Conservation (phyloP, 306 rosid species). For the Senna tora region DNA sequence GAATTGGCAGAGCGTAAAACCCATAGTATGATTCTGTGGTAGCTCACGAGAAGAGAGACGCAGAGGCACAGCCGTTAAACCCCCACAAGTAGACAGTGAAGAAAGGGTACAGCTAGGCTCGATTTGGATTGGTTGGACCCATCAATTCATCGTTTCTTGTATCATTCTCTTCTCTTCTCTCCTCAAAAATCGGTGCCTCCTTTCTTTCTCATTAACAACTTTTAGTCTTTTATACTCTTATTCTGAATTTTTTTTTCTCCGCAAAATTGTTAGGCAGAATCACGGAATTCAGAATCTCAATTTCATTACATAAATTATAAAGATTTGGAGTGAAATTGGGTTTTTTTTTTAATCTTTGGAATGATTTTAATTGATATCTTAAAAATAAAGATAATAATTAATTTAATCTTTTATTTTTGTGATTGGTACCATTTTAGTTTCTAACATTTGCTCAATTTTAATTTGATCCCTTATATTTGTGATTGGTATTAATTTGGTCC, state of each 20-base stretch:
- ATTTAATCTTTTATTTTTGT: too few species aligned
- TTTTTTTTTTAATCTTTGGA: too few species aligned
- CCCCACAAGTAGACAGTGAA: background rate
- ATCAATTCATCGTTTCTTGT: background rate
- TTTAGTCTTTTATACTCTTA: too few species aligned
- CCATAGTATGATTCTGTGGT: background rate
- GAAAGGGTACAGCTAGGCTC: background rate
- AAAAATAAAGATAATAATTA: too few species aligned
- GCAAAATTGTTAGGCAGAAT: background rate
- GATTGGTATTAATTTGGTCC: too few species aligned
- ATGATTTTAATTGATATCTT: too few species aligned
- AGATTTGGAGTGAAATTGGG: too few species aligned
- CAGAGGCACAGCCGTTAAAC: background rate
- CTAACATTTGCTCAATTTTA: too few species aligned
- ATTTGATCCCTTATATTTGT: too few species aligned
- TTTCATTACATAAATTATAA: background rate
- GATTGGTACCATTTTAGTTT: too few species aligned
- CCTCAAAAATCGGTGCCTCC: background rate
- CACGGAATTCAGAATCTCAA: background rate
- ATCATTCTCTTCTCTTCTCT: too few species aligned
- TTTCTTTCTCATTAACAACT: background rate
- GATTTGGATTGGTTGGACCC: slow-evolving; percentile 23
- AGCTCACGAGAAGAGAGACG: background rate
- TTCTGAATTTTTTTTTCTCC: too few species aligned
- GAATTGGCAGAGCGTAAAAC: slow-evolving; percentile 3